Percentiles rank a stretch among this genome's conserved stretches.
Evolutionary conservation across 2,329 filamentous ascomycete species (phyloP).

Genomic region (Fusarium drepaniforme): DNA sequence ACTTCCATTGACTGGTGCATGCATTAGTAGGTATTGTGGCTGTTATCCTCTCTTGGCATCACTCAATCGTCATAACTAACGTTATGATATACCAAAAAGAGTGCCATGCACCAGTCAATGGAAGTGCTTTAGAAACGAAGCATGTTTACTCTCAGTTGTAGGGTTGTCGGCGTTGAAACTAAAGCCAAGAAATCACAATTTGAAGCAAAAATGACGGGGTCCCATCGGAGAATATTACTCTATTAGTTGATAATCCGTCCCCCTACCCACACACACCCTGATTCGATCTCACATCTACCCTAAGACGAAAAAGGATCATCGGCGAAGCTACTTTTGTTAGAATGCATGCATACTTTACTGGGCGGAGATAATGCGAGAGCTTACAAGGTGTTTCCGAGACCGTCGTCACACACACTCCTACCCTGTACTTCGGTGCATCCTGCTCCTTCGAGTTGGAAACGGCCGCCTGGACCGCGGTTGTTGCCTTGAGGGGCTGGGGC

Average conservation of each 20-base stretch:
- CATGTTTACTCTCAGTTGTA: neutral
- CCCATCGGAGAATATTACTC: neutral
- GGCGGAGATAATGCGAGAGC: neutral
- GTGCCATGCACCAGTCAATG: neutral
- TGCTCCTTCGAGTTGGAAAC: conserved; percentile 8
- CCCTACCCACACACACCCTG: neutral
- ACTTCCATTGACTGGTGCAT: too few relatives aligned
- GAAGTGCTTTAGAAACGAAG: neutral
- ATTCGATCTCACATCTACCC: neutral
- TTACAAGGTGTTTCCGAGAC: conserved; percentile 25
- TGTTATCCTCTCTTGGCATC: too few relatives aligned
- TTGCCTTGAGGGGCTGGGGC: neutral
- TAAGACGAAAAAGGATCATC: neutral
- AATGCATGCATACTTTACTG: neutral
- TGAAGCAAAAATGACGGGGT: neutral
- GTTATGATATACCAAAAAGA: too few relatives aligned
- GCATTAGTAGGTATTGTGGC: too few relatives aligned
- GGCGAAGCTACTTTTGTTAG: neutral
- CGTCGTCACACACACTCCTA: conserved; percentile 19
- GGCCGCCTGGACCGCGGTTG: conserved; percentile 14
- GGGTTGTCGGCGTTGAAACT: neutral
- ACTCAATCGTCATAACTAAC: too few relatives aligned
- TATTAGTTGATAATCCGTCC: neutral
- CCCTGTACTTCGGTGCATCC: conserved; percentile 10
- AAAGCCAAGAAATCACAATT: neutral